phyloP scores from a whole-genome alignment of 2,329 filamentous ascomycete species.

The Falciphora oryzae region DNA sequence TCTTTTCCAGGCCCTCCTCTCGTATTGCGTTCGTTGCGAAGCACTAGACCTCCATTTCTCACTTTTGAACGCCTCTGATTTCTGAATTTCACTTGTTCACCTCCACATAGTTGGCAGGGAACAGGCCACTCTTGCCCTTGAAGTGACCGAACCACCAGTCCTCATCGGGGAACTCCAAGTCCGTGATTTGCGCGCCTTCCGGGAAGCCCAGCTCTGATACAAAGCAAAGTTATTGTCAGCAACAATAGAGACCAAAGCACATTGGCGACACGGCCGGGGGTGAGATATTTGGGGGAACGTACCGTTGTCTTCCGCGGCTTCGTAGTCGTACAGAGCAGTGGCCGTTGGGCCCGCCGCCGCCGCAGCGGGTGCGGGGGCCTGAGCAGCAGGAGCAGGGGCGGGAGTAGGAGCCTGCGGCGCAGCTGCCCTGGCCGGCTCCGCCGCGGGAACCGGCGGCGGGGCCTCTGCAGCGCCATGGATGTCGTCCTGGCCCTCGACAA shows the following conservation, averaged over 20 bases:
- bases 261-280: no score
- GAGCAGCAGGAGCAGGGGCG: conserved; percentile 32
- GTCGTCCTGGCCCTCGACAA: conserved; percentile 57
- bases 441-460: conserved; percentile 24
- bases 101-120: conserved; percentile 69
- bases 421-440: conserved; percentile 14
- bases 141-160: conserved; percentile 98
- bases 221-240: conserved; percentile 27
- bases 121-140: conserved; percentile 73
- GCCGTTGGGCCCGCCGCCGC: conserved; percentile 55
- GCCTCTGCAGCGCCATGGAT: conserved; percentile 19
- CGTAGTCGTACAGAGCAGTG: conserved; percentile 89
- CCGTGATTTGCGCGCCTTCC: conserved; percentile 75
- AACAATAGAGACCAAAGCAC: neutral
- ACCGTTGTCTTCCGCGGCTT: conserved; percentile 92
- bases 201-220: conserved; percentile 68
- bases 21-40: neutral
- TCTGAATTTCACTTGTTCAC: conserved; percentile 32
- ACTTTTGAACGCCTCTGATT: neutral
- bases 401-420: conserved; percentile 21
- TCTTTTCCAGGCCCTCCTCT: neutral
- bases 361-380: conserved; percentile 29
- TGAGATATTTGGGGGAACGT: conserved; percentile 20
- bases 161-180: conserved; percentile 92
- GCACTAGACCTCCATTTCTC: neutral